Evolutionary conservation across 2,329 filamentous ascomycete genomes (phyloP), one percentile per base, ranked within the genome.

Genomic region (Purpureocillium lavendulum): DNA sequence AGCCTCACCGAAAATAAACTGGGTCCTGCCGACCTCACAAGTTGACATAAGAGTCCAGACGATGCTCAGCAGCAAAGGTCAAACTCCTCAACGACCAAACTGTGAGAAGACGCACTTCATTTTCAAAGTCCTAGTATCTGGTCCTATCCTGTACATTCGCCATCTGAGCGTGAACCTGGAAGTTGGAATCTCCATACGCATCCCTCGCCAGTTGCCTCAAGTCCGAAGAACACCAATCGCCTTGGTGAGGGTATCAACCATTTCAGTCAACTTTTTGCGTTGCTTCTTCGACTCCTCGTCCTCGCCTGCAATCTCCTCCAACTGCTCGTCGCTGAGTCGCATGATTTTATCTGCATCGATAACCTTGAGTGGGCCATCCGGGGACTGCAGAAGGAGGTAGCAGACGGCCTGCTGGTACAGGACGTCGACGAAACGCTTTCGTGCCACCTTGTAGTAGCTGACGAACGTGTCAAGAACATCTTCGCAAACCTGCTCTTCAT

Each of bases 391-490:
- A 0, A 85, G 62, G 42, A 66, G 65, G 49, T 77, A 58, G 33
- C 73, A 69, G 2, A 74, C 60, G 0, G 69, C 75, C 45, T 84
- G 80, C 44, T 71, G 69, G 49, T 67, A 77, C 2, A 87, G 55
- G 3, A 65, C 70, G 47, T 86, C 81, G 2, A 82, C 68, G 41
- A 86, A 82, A 0, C 78, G 70, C 49, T 74, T 73, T 11, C 64
- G 65, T 0, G 77, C 66, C 2, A 82, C 71, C 18, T 74, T 67
- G 60, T 85, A 84, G 55, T 80, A 85, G 2, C 70, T 65, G 21
- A 65, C 55, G 0, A 85, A 61, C 1, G 75, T 71, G 42, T 84
- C 72, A 40, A 82, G 75, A 4, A 84, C 70, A 9, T 78, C 67
- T 28, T 72, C 61, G 4, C 65, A 47, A 1, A 58, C 55, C 31